Evolutionary conservation across 495 filamentous ascomycete genomes (phyloP), one percentile per base, ranked within the genome.

Genomic region (Aspergillus funiculosus): DNA sequence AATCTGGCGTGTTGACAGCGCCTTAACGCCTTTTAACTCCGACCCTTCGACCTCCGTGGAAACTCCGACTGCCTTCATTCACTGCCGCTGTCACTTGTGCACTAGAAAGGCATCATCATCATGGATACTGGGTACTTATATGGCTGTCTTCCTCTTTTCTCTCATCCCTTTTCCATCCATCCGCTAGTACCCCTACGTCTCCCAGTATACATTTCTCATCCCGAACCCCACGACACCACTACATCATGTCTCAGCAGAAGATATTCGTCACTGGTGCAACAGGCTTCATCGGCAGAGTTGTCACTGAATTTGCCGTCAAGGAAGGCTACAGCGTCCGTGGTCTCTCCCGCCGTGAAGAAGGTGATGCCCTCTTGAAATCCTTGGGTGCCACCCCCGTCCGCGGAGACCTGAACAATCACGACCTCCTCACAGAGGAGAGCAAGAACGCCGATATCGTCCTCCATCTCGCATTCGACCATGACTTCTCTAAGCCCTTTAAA

Each of bases 251-350:
- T 13, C 30, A 17, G 17, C 19, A 51, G 30, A 56, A 43, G 18
- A 26, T 75, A 52, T 75, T 78, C 44, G 59, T 77, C 30, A 76
- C 74, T 15, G 72, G 73, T 30, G 63, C 68, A 6, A 62, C 66
- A 29, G 72, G 72, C 57, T 72, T 63, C 41, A 61, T 77, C 39
- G 74, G 74, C 51, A 40, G 50, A 20, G 64, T 64, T 5, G 60
- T 74, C 9, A 59, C 68, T 19, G 46, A 68, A 28, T 59, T 74
- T 29, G 61, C 74, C 26, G 55, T 76, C 27, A 24, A 43, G 4
- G 43, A 51, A 17, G 69, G 69, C 14, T 69, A 76, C 50, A 45
- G 17, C 1, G 69, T 77, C 10, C 52, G 66, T 15, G 74, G 57
- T 8, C 68, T 76, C 35, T 65, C 63, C 5, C 70, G 72, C 15